Evolutionary conservation across 495 filamentous ascomycete genomes (phyloP).

Genomic region (Clohesyomyces aquaticus): DNA sequence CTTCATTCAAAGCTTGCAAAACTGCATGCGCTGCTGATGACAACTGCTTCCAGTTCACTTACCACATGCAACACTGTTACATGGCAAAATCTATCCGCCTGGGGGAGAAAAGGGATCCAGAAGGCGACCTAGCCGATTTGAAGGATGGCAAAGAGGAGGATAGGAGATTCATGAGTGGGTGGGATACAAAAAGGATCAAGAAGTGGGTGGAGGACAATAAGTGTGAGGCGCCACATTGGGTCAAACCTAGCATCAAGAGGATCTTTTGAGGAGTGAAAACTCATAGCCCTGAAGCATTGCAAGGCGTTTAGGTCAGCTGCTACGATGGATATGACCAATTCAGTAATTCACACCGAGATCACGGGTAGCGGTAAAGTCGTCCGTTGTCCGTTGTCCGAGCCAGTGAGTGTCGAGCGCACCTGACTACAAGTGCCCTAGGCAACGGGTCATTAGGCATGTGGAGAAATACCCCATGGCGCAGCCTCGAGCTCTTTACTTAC

Average conservation of each 20-base stretch:
- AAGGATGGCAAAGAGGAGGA: conserved; percentile 6
- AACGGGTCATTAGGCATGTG: too few relatives aligned
- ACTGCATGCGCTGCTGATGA: neutral
- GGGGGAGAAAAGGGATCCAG: conserved; percentile 6
- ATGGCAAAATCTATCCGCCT: conserved; percentile 19
- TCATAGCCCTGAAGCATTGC: too few relatives aligned
- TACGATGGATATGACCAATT: too few relatives aligned
- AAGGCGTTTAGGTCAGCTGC: too few relatives aligned
- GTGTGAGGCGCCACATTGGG: conserved; percentile 22
- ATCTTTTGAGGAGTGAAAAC: conserved; percentile 12
- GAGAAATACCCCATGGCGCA: too few relatives aligned
- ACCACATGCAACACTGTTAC: conserved; percentile 22
- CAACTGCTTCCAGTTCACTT: conserved; percentile 22
- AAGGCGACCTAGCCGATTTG: too few relatives aligned
- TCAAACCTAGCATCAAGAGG: conserved; percentile 13
- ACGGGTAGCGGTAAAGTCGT: too few relatives aligned
- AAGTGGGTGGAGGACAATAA: conserved; percentile 15
- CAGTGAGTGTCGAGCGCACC: too few relatives aligned
- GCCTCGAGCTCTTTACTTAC: too few relatives aligned
- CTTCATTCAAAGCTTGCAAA: neutral
- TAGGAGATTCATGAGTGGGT: conserved; percentile 22
- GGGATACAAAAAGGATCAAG: conserved; percentile 26
- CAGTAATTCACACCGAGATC: too few relatives aligned
- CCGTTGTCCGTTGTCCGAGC: too few relatives aligned
- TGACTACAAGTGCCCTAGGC: too few relatives aligned